These are phyloP conservation scores for Bonia amplexicaulis DNA, from an alignment of 176 grass and related monocot genomes.

Conservation along the genomic window DNA sequence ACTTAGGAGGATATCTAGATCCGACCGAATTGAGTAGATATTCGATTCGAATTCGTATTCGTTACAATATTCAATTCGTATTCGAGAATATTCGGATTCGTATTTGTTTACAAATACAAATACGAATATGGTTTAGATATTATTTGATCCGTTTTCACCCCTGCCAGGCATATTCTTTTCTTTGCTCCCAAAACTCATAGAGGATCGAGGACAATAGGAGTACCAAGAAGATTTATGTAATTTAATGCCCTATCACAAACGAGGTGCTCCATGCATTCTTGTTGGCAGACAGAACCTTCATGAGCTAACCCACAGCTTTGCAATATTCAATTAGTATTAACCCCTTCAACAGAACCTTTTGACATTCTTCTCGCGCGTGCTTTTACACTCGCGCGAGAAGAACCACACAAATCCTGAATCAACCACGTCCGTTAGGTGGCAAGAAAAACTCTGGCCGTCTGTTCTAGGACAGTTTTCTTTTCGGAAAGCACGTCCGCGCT, in stretches of 20 bases:
- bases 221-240: neutral
- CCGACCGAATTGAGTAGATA: too few relatives aligned
- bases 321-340: neutral
- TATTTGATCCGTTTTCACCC: too few relatives aligned
- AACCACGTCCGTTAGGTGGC: neutral
- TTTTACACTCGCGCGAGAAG: neutral
- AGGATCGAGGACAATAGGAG: neutral
- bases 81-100: too few relatives aligned
- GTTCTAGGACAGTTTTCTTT: neutral
- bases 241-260: constrained; percentile 9
- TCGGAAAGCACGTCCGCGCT: neutral
- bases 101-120: too few relatives aligned
- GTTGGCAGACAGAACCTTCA: constrained; percentile 38
- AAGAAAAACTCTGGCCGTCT: neutral
- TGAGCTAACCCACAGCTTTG: neutral
- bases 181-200: constrained; percentile 26
- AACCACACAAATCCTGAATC: neutral
- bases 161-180: constrained; percentile 39
- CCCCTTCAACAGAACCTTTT: constrained; percentile 24
- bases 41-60: too few relatives aligned
- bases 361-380: constrained; percentile 8
- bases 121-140: too few relatives aligned
- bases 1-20: too few relatives aligned
- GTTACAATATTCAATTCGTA: too few relatives aligned
- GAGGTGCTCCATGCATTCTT: constrained; percentile 24